Percentiles rank a stretch among this genome's conserved stretches.
Conservation (phyloP, 176 grass and related monocot species). For the Oryza brachyantha region DNA sequence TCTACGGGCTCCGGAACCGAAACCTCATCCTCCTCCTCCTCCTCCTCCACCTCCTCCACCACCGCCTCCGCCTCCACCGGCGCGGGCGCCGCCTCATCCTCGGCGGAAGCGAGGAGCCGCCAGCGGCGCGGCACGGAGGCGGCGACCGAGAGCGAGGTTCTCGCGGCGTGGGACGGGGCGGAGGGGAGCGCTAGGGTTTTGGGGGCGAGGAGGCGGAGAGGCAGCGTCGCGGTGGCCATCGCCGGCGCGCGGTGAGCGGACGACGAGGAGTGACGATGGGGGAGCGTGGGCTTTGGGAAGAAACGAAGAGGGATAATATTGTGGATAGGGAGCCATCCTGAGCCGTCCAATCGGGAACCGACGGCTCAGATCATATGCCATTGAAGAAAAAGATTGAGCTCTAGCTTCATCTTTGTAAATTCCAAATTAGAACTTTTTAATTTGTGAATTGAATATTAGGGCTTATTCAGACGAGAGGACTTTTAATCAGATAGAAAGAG, state of each 20-base stretch:
- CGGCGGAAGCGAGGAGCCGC: slow-evolving; percentile 35
- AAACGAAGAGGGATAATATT: slow-evolving; percentile 46
- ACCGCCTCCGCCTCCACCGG: slow-evolving; percentile 25
- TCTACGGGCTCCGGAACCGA: slow-evolving; percentile 63
- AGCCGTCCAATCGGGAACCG: not conserved
- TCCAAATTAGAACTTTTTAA: too few relatives aligned
- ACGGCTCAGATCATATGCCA: not conserved
- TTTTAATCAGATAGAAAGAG: too few relatives aligned
- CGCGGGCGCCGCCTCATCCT: slow-evolving; percentile 36
- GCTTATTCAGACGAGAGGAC: too few relatives aligned
- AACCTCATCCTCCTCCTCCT: slow-evolving; percentile 14
- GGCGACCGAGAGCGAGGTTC: not conserved
- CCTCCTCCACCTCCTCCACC: slow-evolving; percentile 15
- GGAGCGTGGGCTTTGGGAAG: not conserved
- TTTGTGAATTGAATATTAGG: too few relatives aligned
- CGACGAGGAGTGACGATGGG: not conserved
- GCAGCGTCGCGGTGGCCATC: slow-evolving; percentile 55
- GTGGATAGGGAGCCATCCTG: slow-evolving; percentile 35
- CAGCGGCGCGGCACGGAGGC: slow-evolving; percentile 6
- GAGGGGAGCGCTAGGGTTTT: slow-evolving; percentile 7
- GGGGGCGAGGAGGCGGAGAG: slow-evolving; percentile 43
- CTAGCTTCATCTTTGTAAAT: too few relatives aligned
- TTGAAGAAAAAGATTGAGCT: not conserved
- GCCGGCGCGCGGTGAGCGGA: slow-evolving; percentile 3
- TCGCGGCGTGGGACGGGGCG: not conserved